Conservation (phyloP, 352 stramenopile species). For the Phytophthora rubi region DNA sequence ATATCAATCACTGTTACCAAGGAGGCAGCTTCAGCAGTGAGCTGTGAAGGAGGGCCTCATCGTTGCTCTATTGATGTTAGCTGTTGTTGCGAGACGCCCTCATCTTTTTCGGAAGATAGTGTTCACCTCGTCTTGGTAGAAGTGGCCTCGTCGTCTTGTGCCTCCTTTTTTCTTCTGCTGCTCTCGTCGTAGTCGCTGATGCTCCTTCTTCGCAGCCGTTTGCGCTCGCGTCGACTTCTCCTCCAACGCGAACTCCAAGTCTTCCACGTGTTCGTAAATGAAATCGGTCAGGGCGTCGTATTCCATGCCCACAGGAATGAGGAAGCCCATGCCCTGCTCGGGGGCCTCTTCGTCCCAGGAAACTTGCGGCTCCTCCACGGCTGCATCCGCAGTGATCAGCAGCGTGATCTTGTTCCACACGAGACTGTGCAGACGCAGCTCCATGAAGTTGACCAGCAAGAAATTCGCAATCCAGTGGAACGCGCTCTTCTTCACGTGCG, state of each 20-base stretch:
- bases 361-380: conserved; percentile 45
- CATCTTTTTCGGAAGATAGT: conserved; percentile 55
- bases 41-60: too few species aligned
- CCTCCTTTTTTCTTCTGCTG: conserved; percentile 32
- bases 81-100: background rate
- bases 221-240: conserved; percentile 27
- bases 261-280: conserved; percentile 66
- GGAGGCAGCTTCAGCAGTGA: too few species aligned
- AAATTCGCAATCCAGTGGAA: conserved; percentile 85
- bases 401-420: conserved; percentile 89
- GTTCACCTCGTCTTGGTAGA: conserved; percentile 63
- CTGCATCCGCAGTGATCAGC: conserved; percentile 57
- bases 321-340: conserved; percentile 70
- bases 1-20: too few species aligned
- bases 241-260: conserved; percentile 63
- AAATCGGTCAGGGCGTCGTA: conserved; percentile 57
- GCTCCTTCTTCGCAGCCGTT: conserved; percentile 18
- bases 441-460: conserved; percentile 85
- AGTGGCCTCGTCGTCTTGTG: conserved; percentile 45
- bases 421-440: conserved; percentile 75
- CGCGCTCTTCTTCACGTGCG: conserved; percentile 58
- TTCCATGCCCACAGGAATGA: conserved; percentile 74
- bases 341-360: conserved; percentile 59
- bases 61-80: background rate
- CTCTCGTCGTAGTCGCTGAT: conserved; percentile 23